Evolutionary conservation across 208 protist genomes (phyloP).

Genomic region (Vickermania ingenoplastis): DNA sequence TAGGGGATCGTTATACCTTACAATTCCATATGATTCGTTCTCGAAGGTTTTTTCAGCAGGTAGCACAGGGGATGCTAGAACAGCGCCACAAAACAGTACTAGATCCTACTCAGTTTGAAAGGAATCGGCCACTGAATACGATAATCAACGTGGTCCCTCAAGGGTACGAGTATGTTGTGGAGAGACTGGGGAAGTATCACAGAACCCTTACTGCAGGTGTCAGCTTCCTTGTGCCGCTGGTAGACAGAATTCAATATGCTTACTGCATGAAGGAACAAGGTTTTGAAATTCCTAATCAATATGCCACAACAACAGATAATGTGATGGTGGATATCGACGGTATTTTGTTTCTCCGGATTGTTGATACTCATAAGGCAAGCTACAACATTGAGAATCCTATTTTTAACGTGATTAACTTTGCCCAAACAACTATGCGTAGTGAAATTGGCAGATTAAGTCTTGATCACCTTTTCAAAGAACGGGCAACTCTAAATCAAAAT

Average conservation of each 20-base stretch:
- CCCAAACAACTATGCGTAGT: slow-evolving; percentile 95
- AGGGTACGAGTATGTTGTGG: slow-evolving; percentile 90
- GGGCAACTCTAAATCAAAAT: slow-evolving; percentile 84
- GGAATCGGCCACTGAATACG: slow-evolving; percentile 59
- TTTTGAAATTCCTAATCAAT: slow-evolving; percentile 87
- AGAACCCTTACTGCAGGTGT: slow-evolving; percentile 85
- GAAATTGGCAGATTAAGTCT: slow-evolving; percentile 92
- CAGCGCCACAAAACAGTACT: slow-evolving; percentile 6
- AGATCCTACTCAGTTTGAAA: slow-evolving; percentile 53
- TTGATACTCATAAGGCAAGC: slow-evolving; percentile 84
- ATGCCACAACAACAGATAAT: slow-evolving; percentile 93
- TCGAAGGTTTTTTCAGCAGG: background rate
- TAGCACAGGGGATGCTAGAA: background rate
- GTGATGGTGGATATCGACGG: slow-evolving; percentile 95
- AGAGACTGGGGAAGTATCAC: slow-evolving; percentile 91
- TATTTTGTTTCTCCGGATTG: slow-evolving; percentile 90
- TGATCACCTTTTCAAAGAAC: slow-evolving; percentile 91
- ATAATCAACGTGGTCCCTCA: slow-evolving; percentile 92
- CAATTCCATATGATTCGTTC: no score
- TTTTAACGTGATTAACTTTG: slow-evolving; percentile 93
- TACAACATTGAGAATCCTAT: slow-evolving; percentile 95
- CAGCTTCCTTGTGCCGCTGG: slow-evolving; percentile 86
- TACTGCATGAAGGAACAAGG: slow-evolving; percentile 92
- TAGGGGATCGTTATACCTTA: no score
- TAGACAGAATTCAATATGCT: slow-evolving; percentile 92